phyloP scores from a whole-genome alignment of 208 protist genomes.

The Acanthamoeba royreba region DNA sequence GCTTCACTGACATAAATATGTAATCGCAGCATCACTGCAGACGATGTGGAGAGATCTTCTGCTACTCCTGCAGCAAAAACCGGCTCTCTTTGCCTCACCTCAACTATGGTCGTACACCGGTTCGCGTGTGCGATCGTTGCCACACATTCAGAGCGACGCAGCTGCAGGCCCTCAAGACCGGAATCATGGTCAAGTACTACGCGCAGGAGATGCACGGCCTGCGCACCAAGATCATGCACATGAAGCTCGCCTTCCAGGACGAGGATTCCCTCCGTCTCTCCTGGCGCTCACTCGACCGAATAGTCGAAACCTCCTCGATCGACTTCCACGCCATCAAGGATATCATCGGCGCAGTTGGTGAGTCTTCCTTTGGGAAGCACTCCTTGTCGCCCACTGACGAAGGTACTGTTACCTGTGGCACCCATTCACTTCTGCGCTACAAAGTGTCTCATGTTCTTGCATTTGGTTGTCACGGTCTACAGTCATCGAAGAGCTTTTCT shows the following conservation, averaged over 20 bases:
- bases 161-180: background rate
- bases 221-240: slow-evolving; percentile 5
- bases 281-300: background rate
- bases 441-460: too few species aligned
- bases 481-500: background rate
- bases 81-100: background rate
- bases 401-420: background rate
- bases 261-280: background rate
- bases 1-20: too few species aligned
- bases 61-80: background rate
- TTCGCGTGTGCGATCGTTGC: background rate
- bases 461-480: background rate
- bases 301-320: background rate
- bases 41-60: background rate
- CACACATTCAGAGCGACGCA: background rate
- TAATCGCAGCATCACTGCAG: background rate
- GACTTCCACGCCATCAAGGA: background rate
- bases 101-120: background rate
- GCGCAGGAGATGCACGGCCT: background rate
- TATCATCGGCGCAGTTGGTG: background rate
- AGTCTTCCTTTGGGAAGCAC: background rate
- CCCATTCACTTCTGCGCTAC: background rate
- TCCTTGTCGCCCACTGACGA: background rate
- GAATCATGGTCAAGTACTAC: slow-evolving; percentile 3
- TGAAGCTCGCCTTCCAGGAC: background rate